Percentiles rank a stretch among this genome's conserved stretches.
phyloP scores from a whole-genome alignment of 176 grass and related monocot genomes.

The Oryza glumipatula region DNA sequence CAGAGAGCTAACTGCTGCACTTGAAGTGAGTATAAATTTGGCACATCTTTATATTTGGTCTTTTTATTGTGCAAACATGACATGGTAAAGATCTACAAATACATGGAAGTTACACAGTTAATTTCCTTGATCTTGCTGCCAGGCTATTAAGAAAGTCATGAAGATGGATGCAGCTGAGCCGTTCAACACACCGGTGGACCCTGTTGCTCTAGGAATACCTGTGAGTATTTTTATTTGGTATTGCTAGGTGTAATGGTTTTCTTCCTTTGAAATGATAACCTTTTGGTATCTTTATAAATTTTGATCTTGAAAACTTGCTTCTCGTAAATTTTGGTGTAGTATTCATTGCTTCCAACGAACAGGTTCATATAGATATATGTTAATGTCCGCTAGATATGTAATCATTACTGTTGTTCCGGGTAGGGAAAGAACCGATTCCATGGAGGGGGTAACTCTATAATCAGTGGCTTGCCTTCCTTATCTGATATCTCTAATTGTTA shows the following conservation, averaged over 20 bases:
- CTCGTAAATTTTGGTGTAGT: neutral
- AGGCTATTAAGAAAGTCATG: constrained; percentile 98
- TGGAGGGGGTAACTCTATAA: too few relatives aligned
- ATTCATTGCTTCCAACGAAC: neutral
- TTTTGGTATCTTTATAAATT: neutral
- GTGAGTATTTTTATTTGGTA: constrained; percentile 63
- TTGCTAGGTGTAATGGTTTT: neutral
- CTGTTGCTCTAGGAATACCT: constrained; percentile 87
- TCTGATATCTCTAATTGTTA: too few relatives aligned
- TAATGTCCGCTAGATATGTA: neutral
- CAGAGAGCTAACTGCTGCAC: constrained; percentile 60
- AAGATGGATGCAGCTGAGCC: constrained; percentile 91
- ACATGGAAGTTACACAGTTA: neutral
- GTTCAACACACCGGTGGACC: constrained; percentile 87
- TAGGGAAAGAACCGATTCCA: too few relatives aligned
- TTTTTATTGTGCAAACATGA: constrained; percentile 4
- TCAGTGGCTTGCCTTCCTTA: too few relatives aligned
- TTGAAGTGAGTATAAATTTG: constrained; percentile 51
- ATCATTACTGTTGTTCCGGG: neutral
- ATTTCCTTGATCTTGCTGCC: constrained; percentile 2
- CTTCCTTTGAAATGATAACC: constrained; percentile 14
- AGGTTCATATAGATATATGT: constrained; percentile 7
- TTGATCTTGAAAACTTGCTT: neutral
- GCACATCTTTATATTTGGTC: neutral
- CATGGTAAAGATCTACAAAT: neutral